phyloP scores from a whole-genome alignment of 192 early-diverging fungal genomes.

The Paraglomus brasilianum region DNA sequence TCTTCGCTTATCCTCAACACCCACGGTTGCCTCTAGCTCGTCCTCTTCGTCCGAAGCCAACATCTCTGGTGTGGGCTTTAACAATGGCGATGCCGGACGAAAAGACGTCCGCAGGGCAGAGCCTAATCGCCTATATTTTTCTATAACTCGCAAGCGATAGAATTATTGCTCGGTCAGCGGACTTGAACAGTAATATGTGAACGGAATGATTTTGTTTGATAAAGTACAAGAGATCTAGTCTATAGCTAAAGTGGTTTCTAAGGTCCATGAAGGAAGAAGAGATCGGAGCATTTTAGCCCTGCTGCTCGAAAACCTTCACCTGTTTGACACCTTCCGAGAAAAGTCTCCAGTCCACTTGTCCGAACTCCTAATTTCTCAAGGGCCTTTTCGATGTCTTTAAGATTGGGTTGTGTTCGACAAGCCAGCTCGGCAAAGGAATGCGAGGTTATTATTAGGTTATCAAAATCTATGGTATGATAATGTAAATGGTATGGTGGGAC shows the following conservation, averaged over 20 bases:
- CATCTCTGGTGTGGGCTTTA: background rate
- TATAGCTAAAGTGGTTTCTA: too few species aligned
- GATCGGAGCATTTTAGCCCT: too few species aligned
- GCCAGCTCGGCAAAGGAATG: constrained; percentile 54
- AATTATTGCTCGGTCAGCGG: too few species aligned
- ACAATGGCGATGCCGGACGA: too few species aligned
- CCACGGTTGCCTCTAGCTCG: constrained; percentile 29
- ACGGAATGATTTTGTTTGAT: too few species aligned
- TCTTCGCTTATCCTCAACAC: background rate
- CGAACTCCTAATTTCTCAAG: constrained; percentile 43
- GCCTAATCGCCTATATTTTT: too few species aligned
- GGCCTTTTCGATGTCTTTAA: constrained; percentile 50
- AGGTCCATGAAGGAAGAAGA: too few species aligned
- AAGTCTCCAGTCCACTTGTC: constrained; percentile 37
- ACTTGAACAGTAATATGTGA: too few species aligned
- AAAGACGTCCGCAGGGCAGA: too few species aligned
- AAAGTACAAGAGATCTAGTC: too few species aligned
- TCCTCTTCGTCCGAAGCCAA: constrained; percentile 34
- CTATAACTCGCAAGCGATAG: too few species aligned
- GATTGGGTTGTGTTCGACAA: constrained; percentile 48
- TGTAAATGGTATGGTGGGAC: background rate
- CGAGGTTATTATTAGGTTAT: constrained; percentile 24
- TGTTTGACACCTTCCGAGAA: constrained; percentile 37
- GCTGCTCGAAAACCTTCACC: constrained; percentile 16
- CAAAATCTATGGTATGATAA: background rate